A percentile compares a stretch with the other conserved stretches of the same genome.
phyloP scores from a whole-genome alignment of 192 early-diverging fungal species.

The Linnemannia zychae region DNA sequence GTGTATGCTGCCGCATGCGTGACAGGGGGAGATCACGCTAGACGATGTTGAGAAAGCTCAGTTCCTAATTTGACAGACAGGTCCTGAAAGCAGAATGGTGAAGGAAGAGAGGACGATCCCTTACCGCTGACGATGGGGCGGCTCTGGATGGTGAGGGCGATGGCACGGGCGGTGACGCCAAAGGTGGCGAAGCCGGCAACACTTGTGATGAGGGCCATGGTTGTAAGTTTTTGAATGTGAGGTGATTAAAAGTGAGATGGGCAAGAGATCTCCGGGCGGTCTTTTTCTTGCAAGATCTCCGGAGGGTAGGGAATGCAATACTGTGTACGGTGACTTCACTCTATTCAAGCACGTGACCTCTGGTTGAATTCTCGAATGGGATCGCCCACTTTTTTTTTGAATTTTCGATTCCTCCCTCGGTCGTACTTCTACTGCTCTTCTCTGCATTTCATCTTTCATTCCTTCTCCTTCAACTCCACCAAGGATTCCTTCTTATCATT shows the following conservation, averaged over 20 bases:
- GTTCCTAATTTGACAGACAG: not conserved
- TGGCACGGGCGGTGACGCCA: constrained; percentile 37
- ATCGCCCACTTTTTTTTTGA: constrained; percentile 29
- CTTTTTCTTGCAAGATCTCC: not conserved
- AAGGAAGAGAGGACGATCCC: not conserved
- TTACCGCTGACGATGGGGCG: constrained; percentile 41
- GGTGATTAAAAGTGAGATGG: not conserved
- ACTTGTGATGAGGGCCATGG: constrained; percentile 43
- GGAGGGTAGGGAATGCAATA: not conserved
- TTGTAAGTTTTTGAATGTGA: not conserved
- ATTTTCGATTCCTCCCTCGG: not conserved
- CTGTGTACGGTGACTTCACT: not conserved
- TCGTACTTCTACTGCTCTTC: not conserved
- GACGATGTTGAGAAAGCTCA: too few relatives aligned
- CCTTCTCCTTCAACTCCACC: not conserved
- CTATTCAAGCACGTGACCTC: not conserved
- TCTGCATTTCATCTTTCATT: not conserved
- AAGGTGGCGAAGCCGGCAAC: constrained; percentile 53
- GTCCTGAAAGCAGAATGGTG: not conserved
- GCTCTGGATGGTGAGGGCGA: constrained; percentile 37
- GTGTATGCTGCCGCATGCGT: too few relatives aligned
- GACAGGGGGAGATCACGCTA: not conserved
- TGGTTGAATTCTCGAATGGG: constrained; percentile 29
- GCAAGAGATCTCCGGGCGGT: constrained; percentile 12
- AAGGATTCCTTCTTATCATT: not conserved